Percentiles rank a stretch among this genome's conserved stretches.
Evolutionary conservation across 805 yeast species (phyloP).

Genomic region (Saitoella complicata): DNA sequence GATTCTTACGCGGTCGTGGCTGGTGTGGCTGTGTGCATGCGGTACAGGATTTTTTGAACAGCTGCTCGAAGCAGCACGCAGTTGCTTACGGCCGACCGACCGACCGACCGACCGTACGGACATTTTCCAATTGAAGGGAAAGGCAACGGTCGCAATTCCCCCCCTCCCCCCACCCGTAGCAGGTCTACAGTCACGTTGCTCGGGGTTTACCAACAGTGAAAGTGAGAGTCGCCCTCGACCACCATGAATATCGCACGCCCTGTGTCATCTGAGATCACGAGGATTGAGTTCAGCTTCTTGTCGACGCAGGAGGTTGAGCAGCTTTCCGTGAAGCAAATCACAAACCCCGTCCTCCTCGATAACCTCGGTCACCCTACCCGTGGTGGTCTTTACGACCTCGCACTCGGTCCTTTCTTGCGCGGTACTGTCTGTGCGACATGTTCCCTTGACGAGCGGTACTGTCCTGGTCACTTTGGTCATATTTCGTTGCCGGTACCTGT

Average conservation of each 20-base stretch:
- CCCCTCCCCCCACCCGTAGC: too few relatives aligned
- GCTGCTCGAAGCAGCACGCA: too few relatives aligned
- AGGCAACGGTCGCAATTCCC: too few relatives aligned
- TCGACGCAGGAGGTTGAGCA: constrained; percentile 67
- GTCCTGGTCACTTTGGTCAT: constrained; percentile 98
- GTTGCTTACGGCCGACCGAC: too few relatives aligned
- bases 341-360: constrained; percentile 91
- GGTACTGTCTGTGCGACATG: constrained; percentile 62
- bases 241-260: constrained; percentile 94
- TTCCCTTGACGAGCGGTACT: constrained; percentile 81
- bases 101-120: too few relatives aligned
- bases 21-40: too few relatives aligned
- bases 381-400: constrained; percentile 84
- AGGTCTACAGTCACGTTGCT: too few relatives aligned
- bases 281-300: constrained; percentile 83
- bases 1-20: too few relatives aligned
- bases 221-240: too few relatives aligned
- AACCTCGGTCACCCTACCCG: constrained; percentile 88
- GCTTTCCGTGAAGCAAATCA: constrained; percentile 86
- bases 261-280: constrained; percentile 80
- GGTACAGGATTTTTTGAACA: too few relatives aligned
- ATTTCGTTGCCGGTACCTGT: constrained; percentile 92
- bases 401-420: constrained; percentile 72
- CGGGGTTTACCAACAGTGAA: too few relatives aligned
- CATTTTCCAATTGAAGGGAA: too few relatives aligned